phyloP scores from a whole-genome alignment of 306 rosid genomes.

The Fragaria iinumae region DNA sequence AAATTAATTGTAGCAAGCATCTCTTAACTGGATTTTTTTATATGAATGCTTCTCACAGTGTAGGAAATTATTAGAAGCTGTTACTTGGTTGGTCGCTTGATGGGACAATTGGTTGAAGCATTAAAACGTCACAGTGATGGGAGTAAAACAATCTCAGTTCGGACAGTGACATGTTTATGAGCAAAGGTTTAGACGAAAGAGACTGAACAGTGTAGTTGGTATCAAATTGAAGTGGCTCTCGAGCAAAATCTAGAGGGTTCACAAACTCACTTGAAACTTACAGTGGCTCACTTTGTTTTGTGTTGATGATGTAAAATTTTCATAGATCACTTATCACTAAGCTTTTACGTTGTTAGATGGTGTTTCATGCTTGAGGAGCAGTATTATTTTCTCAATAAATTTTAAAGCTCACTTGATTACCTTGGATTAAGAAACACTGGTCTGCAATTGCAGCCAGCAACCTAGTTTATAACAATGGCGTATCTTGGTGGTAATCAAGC shows the following conservation, averaged over 20 bases:
- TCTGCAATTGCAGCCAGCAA: no score
- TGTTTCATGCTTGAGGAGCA: not conserved
- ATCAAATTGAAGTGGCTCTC: not conserved
- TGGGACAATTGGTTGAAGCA: slow-evolving; percentile 10
- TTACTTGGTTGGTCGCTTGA: not conserved
- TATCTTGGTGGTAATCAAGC: no score
- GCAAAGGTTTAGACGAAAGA: not conserved
- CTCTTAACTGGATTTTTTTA: not conserved
- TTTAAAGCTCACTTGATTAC: no score
- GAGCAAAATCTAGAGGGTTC: not conserved
- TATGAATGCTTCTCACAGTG: not conserved
- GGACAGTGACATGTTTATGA: not conserved
- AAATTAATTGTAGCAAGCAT: not conserved
- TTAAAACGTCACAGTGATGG: not conserved
- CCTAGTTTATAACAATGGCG: no score
- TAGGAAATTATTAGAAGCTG: not conserved
- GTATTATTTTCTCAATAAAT: no score
- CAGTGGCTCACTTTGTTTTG: not conserved
- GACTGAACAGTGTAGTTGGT: slow-evolving; percentile 1
- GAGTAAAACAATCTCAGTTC: not conserved
- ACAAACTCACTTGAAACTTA: not conserved
- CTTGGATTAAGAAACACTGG: not conserved
- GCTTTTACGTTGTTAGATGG: not conserved
- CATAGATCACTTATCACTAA: not conserved
- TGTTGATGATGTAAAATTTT: not conserved